Base-by-base conservation (phyloP, 768 basidiomycete genomes). In the Mrakia gelida region DNA sequence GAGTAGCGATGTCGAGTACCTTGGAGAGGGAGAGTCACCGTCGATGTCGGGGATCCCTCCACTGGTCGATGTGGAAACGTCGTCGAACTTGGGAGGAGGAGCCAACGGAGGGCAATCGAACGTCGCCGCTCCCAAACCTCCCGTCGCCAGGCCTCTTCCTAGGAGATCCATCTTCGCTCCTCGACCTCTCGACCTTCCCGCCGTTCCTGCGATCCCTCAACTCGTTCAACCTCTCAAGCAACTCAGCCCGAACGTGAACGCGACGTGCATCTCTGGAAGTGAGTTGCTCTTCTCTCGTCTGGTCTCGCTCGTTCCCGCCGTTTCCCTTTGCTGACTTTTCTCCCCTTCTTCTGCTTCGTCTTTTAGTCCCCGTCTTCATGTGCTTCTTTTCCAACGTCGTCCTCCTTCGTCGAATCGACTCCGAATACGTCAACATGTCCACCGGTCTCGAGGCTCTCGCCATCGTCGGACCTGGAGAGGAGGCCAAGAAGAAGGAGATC, bases 351-450 rank as follows among this genome's bases (percentile, higher is more conserved):
- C 23, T 28, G 28, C 8, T 11, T 6, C 49, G 26, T 30, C 62
- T 15, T 21, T n/a, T 49, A 76, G 75, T 65, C 13, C 71, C 70
- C 28, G 71, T 77, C 43, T 77, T 71, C 71, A 38, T 54, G 45
- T 71, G 59, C 61, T 34, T 71, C 54, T 45, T 59, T 21, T 41
- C 68, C 68, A 21, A 34, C 41, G 43, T 62, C 34, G 26, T 65
- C 43, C 16, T 77, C n/a, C 59, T 71, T 34, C 76, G 76, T 23
- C 76, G 76, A 30, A 77, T 73, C 34, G 76, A 77, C 49, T 59
- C 38, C 28, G 71, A 71, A 8, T 56, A 63, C 61, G 28, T 70
- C 71, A 77, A 77, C 76, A 41, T 73, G 16, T 49, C 71, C 28
- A 61, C 41, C 56, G 63, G 21, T 3, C 59, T 63, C 3, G 38